Base-by-base conservation (phyloP, 2,329 filamentous ascomycete genomes). In the Ophiostoma sp. region DNA sequence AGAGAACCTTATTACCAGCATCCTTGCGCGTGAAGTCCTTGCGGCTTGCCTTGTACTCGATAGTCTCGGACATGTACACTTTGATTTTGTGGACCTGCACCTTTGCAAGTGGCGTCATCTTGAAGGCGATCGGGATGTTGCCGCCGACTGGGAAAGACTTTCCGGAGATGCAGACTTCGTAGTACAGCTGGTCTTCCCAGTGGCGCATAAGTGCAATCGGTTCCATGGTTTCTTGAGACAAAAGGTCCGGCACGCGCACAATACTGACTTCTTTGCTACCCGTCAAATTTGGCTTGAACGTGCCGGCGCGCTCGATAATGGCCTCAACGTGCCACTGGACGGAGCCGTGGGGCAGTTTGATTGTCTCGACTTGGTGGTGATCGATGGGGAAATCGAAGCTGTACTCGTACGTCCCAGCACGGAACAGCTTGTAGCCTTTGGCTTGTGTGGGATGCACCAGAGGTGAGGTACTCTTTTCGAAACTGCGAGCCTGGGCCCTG, bases 131-230 rank as follows among this genome's bases (percentile, higher is more conserved):
- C 0, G 94, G 94, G 20, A 97, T 92, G 75, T 91, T 91, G 54
- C 90, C 87, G 20, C 94, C 94, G 27, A 97, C 86, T 0, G 94
- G 92, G 72, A 97, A 97, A 0, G 93, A 96, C 83, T 97, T 97
- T 69, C 94, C 94, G 1, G 93, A 97, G 69, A 97, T 96, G 77
- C 97, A 90, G 75, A 97, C 97, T 76, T 97, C 94, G 80, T 97
- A 97, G 76, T 96, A 93, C 41, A 97, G 83, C 76, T 97, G 94
- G 75, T 97, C 93, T 77, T 97, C 94, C 94, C 94, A 97, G 73
- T 92, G 93, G 27, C 94, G 85, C 73, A 91, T 94, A 76, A 97
- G 97, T 13, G 93, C 94, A 75, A 97, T 97, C 2, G 94, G 94
- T 77, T 97, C 94, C 35, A 93, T 90, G 79, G 93, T 93, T 79